Base-by-base conservation (phyloP, 2,329 filamentous ascomycete genomes). In the Taxawa tesnikishii region DNA sequence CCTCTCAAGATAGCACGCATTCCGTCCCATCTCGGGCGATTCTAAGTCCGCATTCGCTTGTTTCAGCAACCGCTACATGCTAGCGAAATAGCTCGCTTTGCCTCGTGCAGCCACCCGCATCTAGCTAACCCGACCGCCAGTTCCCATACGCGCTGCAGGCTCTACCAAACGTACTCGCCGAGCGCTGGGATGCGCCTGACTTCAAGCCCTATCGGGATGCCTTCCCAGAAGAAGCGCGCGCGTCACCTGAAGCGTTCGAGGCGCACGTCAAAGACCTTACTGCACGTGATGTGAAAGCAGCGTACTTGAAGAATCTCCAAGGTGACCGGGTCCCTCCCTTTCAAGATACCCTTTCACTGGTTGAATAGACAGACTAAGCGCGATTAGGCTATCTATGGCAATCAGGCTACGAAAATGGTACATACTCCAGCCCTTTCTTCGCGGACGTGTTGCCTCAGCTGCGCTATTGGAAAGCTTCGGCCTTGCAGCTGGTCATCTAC, bases 261-360 rank as follows among this genome's bases (percentile, higher is more conserved):
- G 63, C 68, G 10, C 80, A 87, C 55, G 74, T 83, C 38, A 60
- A 68, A 42, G 75, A 84, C 47, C 68, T 88, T 40, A 78, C 83
- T 46, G 60, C 65, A 38, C 69, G 68, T 40, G 82, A 90, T 51
- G 66, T 83, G 48, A 90, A 88, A 58, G 66, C 75, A 38, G 62
- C 79, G 26, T 85, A 84, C 55, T 65, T 87, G 41, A 90, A 90
- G 61, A 72, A 72, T 37, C 71, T 88, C 26, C 82, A 90, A 59
- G 79, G 51, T 52, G 25, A 31, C 36, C 21, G 14, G 17, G 16
- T n/a, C n/a, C n/a, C n/a, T n/a, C n/a, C n/a, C n/a, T n/a, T n/a
- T n/a, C n/a, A n/a, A n/a, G n/a, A n/a, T n/a, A n/a, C n/a, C 26
- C 30, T 15, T n/a, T n/a, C 19, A 31, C n/a, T 28, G n/a, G 10